Conservation (phyloP, 1,284 basidiomycete genomes). For the Tylopilus sp. region DNA sequence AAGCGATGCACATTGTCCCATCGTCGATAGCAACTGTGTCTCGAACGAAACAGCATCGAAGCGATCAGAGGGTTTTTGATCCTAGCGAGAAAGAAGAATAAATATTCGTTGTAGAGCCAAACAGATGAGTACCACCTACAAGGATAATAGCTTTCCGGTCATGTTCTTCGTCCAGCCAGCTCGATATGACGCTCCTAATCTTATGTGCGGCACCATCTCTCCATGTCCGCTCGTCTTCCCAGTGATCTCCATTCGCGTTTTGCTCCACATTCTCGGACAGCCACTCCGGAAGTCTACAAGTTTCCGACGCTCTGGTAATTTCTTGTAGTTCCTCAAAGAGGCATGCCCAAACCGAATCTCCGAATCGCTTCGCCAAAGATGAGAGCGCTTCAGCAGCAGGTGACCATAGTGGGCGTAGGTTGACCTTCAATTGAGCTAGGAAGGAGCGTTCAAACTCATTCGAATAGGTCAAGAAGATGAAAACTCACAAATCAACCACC, state of each 20-base stretch:
- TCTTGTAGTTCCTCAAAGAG: constrained; percentile 72
- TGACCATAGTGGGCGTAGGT: constrained; percentile 89
- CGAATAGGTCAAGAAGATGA: constrained; percentile 5
- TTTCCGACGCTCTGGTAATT: constrained; percentile 22
- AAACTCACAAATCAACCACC: constrained; percentile 73
- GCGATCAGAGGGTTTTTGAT: constrained; percentile 70
- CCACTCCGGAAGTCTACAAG: constrained; percentile 25
- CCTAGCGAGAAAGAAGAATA: constrained; percentile 49
- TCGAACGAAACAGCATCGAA: constrained; percentile 86
- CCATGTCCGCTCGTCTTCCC: constrained; percentile 80
- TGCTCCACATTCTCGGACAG: constrained; percentile 26
- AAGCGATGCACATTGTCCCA: constrained; percentile 74
- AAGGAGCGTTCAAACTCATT: background rate
- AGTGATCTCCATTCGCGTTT: constrained; percentile 53
- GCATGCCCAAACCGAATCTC: constrained; percentile 78
- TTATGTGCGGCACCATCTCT: constrained; percentile 79
- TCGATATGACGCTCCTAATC: constrained; percentile 55
- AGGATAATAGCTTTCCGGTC: constrained; percentile 44
- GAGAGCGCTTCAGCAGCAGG: constrained; percentile 82
- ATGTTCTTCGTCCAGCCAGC: constrained; percentile 55
- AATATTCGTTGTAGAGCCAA: background rate
- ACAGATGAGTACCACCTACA: constrained; percentile 38
- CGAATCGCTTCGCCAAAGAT: constrained; percentile 67
- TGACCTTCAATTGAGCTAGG: constrained; percentile 91
- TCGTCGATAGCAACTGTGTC: constrained; percentile 77